phyloP scores from a whole-genome alignment of 2,329 filamentous ascomycete genomes.

The Magnaporthiopsis rhizophila region DNA sequence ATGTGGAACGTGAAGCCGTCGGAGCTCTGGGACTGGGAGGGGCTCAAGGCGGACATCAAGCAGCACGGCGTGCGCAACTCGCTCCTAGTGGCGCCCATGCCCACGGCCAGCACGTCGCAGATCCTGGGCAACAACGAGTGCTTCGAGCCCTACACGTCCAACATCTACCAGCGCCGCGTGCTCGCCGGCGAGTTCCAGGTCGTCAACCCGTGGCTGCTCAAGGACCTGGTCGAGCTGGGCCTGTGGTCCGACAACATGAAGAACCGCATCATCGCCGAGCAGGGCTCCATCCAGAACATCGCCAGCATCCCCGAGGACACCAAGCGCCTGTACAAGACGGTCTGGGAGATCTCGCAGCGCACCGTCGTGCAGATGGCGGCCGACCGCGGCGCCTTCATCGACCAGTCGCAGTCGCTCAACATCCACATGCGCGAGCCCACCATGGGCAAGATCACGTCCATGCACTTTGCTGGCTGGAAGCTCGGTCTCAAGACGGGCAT shows the following conservation, averaged over 20 bases:
- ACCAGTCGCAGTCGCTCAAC: constrained; percentile 98
- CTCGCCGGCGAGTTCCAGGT: constrained; percentile 98
- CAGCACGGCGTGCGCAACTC: constrained; percentile 93
- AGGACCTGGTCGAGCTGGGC: constrained; percentile 95
- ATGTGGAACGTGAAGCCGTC: constrained; percentile 96
- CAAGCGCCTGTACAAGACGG: constrained; percentile 98
- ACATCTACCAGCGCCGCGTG: constrained; percentile 98
- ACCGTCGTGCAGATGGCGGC: constrained; percentile 96
- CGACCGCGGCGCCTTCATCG: constrained; percentile 96
- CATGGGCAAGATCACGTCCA: constrained; percentile 99
- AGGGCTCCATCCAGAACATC: constrained; percentile 92
- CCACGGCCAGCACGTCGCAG: constrained; percentile 92
- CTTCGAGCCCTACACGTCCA: constrained; percentile 99
- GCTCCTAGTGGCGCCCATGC: constrained; percentile 92
- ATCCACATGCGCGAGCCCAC: constrained; percentile 99
- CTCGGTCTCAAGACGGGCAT: constrained; percentile 98
- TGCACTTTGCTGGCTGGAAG: constrained; percentile 99
- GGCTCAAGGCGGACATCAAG: constrained; percentile 83
- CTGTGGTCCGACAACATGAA: constrained; percentile 99
- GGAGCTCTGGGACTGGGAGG: constrained; percentile 93
- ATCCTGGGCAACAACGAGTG: constrained; percentile 99
- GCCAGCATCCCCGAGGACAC: constrained; percentile 93
- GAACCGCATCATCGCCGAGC: constrained; percentile 98
- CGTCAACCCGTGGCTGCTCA: constrained; percentile 97
- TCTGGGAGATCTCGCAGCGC: constrained; percentile 98